These are phyloP conservation scores for Grammothele lineata DNA, from an alignment of 768 basidiomycete species.

Conservation along the genomic window DNA sequence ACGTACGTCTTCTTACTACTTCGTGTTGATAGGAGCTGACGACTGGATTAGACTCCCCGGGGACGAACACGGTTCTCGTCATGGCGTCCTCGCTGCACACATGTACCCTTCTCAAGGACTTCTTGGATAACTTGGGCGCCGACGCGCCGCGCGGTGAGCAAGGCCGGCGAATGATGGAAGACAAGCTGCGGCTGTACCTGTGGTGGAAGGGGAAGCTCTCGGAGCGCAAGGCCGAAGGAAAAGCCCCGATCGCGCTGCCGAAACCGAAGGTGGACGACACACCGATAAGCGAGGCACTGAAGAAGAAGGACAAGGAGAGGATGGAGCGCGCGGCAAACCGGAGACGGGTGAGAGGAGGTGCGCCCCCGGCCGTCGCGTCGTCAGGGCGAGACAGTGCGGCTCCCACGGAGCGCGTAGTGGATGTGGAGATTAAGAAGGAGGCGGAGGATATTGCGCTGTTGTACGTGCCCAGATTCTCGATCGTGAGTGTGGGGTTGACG, in stretches of 20 bases:
- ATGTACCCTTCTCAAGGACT: constrained; percentile 72
- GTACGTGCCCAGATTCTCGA: constrained; percentile 39
- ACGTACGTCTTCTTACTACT: constrained; percentile 13
- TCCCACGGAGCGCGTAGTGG: constrained; percentile 12
- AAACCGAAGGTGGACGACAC: constrained; percentile 20
- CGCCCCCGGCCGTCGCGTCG: constrained; percentile 25
- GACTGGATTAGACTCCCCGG: constrained; percentile 33
- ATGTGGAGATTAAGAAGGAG: constrained; percentile 32
- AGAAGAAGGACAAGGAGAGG: constrained; percentile 67
- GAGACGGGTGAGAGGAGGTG: constrained; percentile 76
- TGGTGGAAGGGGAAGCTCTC: constrained; percentile 69
- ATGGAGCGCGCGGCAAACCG: constrained; percentile 59
- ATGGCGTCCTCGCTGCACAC: constrained; percentile 84
- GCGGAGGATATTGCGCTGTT: constrained; percentile 53
- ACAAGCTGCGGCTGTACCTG: constrained; percentile 66
- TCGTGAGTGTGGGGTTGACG: neutral
- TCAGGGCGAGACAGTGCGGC: constrained; percentile 1
- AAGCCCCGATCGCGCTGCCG: constrained; percentile 25
- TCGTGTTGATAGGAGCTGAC: neutral
- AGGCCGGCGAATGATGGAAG: constrained; percentile 77
- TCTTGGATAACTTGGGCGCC: constrained; percentile 62
- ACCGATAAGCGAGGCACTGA: constrained; percentile 66
- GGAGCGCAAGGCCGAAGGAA: constrained; percentile 34
- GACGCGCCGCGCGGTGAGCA: constrained; percentile 54
- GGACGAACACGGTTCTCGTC: constrained; percentile 75